Base-by-base conservation (phyloP, 78 protist genomes). In the Thecamonas trahens region DNA sequence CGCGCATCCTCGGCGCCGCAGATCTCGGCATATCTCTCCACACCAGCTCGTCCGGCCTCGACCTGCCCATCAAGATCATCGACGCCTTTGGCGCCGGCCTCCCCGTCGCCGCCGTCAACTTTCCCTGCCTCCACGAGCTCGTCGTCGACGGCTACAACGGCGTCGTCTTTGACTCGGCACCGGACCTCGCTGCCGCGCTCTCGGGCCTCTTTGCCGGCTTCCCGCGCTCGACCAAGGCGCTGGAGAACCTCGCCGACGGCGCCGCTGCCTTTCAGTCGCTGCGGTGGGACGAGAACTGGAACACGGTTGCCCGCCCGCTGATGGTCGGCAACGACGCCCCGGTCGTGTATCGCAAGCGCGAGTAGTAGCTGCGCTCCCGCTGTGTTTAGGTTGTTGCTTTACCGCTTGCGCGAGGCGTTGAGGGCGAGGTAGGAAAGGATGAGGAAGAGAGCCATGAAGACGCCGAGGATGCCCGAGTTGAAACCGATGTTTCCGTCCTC, bases 41-140 rank as follows among this genome's bases (percentile, higher is more conserved):
- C 82, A 38, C 62, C 18, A 87, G 95, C 9, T 79, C 92, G 11
- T 72, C 87, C 47, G 69, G 97, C 3, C 26, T 90, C 11, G 99
- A 96, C 67, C 77, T 96, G 26, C 99, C 99, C 28, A 96, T 96
- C 97, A 96, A 96, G 80, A 91, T 91, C 9, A 92, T 95, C 26
- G 98, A 96, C 66, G 90, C 92, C 95, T 84, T 92, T 70, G 97
- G 97, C 26, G 70, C 85, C 44, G 75, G 80, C 14, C 57, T 95
- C 5, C 98, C 98, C 2, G 95, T 79, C 8, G 74, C 72, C 20
- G 97, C 98, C 18, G n/a, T 83, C 17, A 29, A 22, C 31, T 62
- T 62, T 29, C 20, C 24, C 52, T 62, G 72, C 44, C 20, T 80
- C 29, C 26, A 37, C 24, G 85, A 80, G 68, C 66, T 80, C 29